phyloP scores from a whole-genome alignment of 2,329 filamentous ascomycete species.

The Chrysoporthe cubensis region DNA sequence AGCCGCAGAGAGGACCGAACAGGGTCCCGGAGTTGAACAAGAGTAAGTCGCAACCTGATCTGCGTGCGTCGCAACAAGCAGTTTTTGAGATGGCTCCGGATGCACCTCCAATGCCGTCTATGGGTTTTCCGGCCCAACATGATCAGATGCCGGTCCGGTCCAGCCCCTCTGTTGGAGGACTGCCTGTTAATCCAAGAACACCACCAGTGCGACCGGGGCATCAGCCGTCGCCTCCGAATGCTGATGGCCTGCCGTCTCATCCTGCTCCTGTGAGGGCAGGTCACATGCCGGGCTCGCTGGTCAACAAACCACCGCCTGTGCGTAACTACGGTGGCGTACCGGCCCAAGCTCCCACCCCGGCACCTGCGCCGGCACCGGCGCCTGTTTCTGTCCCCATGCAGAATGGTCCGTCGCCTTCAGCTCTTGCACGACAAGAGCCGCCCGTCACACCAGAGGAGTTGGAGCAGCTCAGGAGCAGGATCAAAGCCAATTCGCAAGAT shows the following conservation, averaged over 20 bases:
- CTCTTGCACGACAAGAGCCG: constrained; percentile 39
- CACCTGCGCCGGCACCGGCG: constrained; percentile 32
- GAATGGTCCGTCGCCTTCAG: constrained; percentile 16
- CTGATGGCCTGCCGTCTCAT: constrained; percentile 60
- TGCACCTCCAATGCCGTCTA: constrained; percentile 53
- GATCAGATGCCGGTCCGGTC: constrained; percentile 29
- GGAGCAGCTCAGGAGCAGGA: constrained; percentile 70
- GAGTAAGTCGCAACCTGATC: constrained; percentile 70
- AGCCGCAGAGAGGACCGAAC: constrained; percentile 54
- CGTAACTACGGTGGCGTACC: constrained; percentile 58
- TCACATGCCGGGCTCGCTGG: constrained; percentile 61
- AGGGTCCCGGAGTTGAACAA: constrained; percentile 59
- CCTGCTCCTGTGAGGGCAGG: constrained; percentile 67
- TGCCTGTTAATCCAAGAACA: constrained; percentile 34
- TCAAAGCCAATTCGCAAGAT: constrained; percentile 74
- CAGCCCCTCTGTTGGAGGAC: constrained; percentile 30
- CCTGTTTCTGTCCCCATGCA: constrained; percentile 7
- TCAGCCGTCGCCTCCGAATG: constrained; percentile 39
- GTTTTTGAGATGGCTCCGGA: constrained; percentile 76
- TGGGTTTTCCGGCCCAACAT: constrained; percentile 26
- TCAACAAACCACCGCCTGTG: constrained; percentile 62
- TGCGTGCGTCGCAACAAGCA: constrained; percentile 66
- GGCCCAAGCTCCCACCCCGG: constrained; percentile 38
- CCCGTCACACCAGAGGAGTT: constrained; percentile 81
- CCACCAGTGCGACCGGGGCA: constrained; percentile 35